These are phyloP conservation scores for Blastocystis sp. DNA, from an alignment of 352 stramenopile species.

Conservation along the genomic window DNA sequence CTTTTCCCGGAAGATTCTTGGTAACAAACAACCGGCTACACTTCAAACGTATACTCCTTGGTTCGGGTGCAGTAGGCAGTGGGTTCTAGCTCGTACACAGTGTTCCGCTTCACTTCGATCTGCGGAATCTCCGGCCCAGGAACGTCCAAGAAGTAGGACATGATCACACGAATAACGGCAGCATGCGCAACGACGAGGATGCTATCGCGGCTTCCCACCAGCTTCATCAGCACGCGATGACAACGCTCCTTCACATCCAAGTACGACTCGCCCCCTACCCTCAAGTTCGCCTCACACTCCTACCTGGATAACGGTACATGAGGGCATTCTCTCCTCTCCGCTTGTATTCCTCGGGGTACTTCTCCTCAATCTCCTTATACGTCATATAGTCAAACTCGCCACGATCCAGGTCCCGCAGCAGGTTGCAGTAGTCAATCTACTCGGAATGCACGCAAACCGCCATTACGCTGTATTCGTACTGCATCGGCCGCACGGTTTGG, in stretches of 20 bases:
- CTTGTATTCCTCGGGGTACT: slow-evolving; percentile 83
- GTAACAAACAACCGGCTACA: slow-evolving; percentile 4
- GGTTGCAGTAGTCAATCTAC: slow-evolving; percentile 76
- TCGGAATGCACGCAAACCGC: background rate
- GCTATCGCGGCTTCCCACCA: background rate
- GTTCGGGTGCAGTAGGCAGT: background rate
- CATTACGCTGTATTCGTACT: slow-evolving; percentile 60
- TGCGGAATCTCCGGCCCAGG: background rate
- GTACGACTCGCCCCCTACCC: slow-evolving; percentile 82
- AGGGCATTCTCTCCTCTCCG: slow-evolving; percentile 82
- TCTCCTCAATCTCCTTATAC: slow-evolving; percentile 79
- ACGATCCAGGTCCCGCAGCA: slow-evolving; percentile 84
- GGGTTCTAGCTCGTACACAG: slow-evolving; percentile 2
- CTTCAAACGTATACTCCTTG: background rate
- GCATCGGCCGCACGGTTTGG: background rate
- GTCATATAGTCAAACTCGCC: slow-evolving; percentile 83
- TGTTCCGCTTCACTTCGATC: slow-evolving; percentile 6
- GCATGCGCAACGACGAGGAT: background rate
- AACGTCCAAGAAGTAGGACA: background rate
- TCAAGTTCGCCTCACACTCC: background rate
- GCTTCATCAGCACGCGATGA: background rate
- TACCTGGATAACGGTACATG: slow-evolving; percentile 78
- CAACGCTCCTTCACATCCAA: slow-evolving; percentile 81
- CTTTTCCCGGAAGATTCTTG: slow-evolving; percentile 59
- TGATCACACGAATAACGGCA: slow-evolving; percentile 3